Evolutionary conservation across 495 filamentous ascomycete species (phyloP), one percentile per base, ranked within the genome.

Genomic region (Xylaria palmicola): DNA sequence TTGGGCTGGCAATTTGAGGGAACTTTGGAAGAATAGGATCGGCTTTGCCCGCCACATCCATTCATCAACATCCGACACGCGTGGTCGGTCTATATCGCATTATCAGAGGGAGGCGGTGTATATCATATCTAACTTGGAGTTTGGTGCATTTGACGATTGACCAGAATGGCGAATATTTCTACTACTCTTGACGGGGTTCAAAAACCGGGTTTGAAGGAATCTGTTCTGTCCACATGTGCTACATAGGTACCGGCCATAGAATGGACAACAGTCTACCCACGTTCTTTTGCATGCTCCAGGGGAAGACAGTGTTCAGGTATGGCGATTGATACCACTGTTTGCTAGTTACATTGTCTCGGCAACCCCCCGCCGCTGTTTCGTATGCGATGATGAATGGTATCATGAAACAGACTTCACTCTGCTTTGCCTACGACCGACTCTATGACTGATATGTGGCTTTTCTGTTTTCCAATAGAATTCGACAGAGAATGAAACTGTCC

Each of bases 211-310:
- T 45, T 58, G 55, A 17, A 37, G 55, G 43, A 15, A 44, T 32
- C 53, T 43, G n/a, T 44, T 58, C 32, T 58, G 27, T 44, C 53
- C 22, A 22, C 20, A 47, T 26, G 43, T 27, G 20, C 43, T 58
- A 39, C 20, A 13, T 48, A 48, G 26, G 45, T 29, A 48, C 45
- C 10, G 19, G 49, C 39, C 17, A 34, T 6, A 43, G 30, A 48
- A 58, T 58, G 55, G 29, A 17, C 20, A 57, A 24, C 15, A 49
- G 8, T 30, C 5, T 19, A 48, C n/a, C n/a, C n/a, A n/a, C n/a
- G n/a, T n/a, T n/a, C n/a, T n/a, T n/a, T n/a, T n/a, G n/a, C n/a
- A n/a, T n/a, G n/a, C n/a, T n/a, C n/a, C n/a, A n/a, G n/a, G n/a
- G n/a, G n/a, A n/a, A n/a, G n/a, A n/a, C n/a, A n/a, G n/a, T n/a